These are phyloP conservation scores for Delphinella strobiligena DNA, from an alignment of 2,329 filamentous ascomycete species.

Conservation along the genomic window DNA sequence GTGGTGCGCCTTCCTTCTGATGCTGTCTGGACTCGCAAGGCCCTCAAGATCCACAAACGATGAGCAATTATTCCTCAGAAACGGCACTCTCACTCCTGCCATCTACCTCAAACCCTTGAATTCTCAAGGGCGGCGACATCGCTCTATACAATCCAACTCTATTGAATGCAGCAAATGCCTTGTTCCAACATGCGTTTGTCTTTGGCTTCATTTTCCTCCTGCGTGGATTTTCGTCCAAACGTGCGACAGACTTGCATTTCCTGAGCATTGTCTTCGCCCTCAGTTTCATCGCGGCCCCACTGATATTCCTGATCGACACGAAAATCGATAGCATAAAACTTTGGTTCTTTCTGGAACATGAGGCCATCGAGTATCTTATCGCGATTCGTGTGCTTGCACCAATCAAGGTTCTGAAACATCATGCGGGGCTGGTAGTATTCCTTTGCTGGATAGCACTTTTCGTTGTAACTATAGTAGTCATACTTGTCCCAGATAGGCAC, in stretches of 20 bases:
- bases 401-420: not conserved
- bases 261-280: constrained; percentile 10
- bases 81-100: constrained; percentile 1
- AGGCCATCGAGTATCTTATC: constrained; percentile 10
- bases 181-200: constrained; percentile 10
- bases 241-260: constrained; percentile 11
- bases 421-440: constrained; percentile 5
- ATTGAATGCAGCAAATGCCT: constrained; percentile 4
- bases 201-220: constrained; percentile 10
- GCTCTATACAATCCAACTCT: constrained; percentile 9
- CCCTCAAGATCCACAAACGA: not conserved
- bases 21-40: not conserved
- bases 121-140: constrained; percentile 3
- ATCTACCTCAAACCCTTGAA: constrained; percentile 5
- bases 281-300: constrained; percentile 7
- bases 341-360: constrained; percentile 12
- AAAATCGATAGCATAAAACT: constrained; percentile 9
- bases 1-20: not conserved
- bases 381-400: constrained; percentile 9
- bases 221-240: constrained; percentile 11
- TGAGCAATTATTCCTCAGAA: not conserved
- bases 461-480: constrained; percentile 7
- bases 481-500: constrained; percentile 5
- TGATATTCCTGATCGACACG: constrained; percentile 9
- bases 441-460: constrained; percentile 8